Conservation (phyloP, 2,329 filamentous ascomycete species). For the Nigrospora osmanthi region DNA sequence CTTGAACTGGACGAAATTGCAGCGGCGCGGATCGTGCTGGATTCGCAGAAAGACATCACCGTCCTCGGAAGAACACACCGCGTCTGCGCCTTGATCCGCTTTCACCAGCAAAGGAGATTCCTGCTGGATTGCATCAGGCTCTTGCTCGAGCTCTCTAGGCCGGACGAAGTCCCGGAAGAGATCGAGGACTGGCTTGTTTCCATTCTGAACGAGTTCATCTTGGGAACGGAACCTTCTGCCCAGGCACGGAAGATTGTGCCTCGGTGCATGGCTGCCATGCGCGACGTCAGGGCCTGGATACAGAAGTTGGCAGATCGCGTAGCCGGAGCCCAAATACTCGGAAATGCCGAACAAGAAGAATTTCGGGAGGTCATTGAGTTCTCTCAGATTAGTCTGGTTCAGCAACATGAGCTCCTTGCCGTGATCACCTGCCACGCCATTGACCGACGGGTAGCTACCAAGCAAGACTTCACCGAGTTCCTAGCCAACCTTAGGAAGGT, state of each 20-base stretch:
- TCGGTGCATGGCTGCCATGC: conserved; percentile 71
- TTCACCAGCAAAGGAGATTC: conserved; percentile 78
- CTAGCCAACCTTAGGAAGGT: conserved; percentile 59
- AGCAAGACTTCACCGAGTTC: conserved; percentile 67
- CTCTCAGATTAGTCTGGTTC: conserved; percentile 70
- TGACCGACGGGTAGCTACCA: conserved; percentile 62
- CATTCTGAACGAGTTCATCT: conserved; percentile 48
- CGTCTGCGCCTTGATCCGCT: conserved; percentile 75
- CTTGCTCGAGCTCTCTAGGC: conserved; percentile 61
- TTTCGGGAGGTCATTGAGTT: conserved; percentile 72
- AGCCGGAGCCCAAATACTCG: conserved; percentile 67
- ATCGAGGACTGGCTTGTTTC: conserved; percentile 42
- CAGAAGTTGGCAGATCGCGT: conserved; percentile 68
- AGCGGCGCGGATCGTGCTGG: conserved; percentile 68
- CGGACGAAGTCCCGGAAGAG: conserved; percentile 48
- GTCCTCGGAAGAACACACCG: conserved; percentile 65
- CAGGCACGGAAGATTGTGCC: conserved; percentile 55
- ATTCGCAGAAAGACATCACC: conserved; percentile 61
- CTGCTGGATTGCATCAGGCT: conserved; percentile 78
- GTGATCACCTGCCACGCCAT: conserved; percentile 74
- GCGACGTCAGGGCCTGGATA: conserved; percentile 68
- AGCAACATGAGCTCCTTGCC: conserved; percentile 83
- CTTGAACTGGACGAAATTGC: conserved; percentile 85
- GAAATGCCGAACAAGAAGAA: conserved; percentile 49
- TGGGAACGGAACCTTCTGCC: conserved; percentile 38